phyloP scores from a whole-genome alignment of 2,329 filamentous ascomycete species.

The Mycosphaerella arachidis region DNA sequence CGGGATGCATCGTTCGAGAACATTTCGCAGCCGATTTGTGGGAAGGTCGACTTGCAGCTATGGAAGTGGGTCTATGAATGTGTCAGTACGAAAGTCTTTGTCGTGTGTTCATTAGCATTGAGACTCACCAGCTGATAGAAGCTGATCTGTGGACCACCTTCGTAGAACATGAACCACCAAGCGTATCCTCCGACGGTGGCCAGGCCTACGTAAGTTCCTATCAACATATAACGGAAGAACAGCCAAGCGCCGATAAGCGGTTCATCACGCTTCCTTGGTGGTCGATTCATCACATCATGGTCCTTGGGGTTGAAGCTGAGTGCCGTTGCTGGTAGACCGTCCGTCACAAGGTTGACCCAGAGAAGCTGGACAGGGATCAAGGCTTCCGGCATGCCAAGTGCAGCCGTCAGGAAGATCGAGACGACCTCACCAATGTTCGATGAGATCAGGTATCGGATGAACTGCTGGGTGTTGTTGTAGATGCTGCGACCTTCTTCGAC shows the following conservation, averaged over 20 bases:
- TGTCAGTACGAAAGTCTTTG: neutral
- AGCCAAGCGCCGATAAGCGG: slow-evolving; percentile 90
- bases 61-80: slow-evolving; percentile 71
- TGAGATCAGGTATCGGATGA: slow-evolving; percentile 97
- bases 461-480: slow-evolving; percentile 99
- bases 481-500: slow-evolving; percentile 97
- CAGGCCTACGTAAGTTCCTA: slow-evolving; percentile 88
- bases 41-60: slow-evolving; percentile 78
- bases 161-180: slow-evolving; percentile 99
- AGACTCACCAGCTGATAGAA: slow-evolving; percentile 72
- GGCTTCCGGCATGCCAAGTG: slow-evolving; percentile 94
- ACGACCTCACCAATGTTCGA: slow-evolving; percentile 99
- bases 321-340: slow-evolving; percentile 92
- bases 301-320: slow-evolving; percentile 98
- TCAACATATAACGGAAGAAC: slow-evolving; percentile 95
- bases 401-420: slow-evolving; percentile 96
- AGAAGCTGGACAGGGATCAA: slow-evolving; percentile 94
- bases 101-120: slow-evolving; percentile 9
- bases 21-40: slow-evolving; percentile 87
- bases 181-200: slow-evolving; percentile 95
- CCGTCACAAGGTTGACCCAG: slow-evolving; percentile 98
- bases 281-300: slow-evolving; percentile 92
- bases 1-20: slow-evolving; percentile 83
- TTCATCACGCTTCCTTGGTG: slow-evolving; percentile 88
- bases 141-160: slow-evolving; percentile 80